A percentile compares a stretch with the other conserved stretches of the same genome.
Evolutionary conservation across 148 eudicot genomes (phyloP).

Genomic region (Rhododendron henanense): DNA sequence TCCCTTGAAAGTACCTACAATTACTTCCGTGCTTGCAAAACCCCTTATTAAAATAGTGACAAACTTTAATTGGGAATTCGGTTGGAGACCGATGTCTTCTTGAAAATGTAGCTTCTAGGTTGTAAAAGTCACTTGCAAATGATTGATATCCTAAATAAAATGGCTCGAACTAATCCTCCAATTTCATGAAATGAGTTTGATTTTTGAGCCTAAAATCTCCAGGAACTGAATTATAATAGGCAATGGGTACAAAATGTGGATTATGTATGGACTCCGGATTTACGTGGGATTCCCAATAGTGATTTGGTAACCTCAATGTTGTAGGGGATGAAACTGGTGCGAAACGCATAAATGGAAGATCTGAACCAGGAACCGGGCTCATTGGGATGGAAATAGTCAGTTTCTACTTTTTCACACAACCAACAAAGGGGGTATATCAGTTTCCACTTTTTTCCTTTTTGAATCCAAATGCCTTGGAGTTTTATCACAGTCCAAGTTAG

Average conservation of each 20-base stretch:
- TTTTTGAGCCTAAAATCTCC: constrained; percentile 36
- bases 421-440: neutral
- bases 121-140: constrained; percentile 34
- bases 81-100: constrained; percentile 35
- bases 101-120: constrained; percentile 34
- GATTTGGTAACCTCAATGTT: constrained; percentile 16
- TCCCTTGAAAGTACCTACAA: constrained; percentile 70
- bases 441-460: neutral
- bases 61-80: constrained; percentile 57
- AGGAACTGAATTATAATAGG: constrained; percentile 26
- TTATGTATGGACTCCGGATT: constrained; percentile 18
- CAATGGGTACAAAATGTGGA: constrained; percentile 24
- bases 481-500: neutral
- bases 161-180: constrained; percentile 46
- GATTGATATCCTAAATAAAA: constrained; percentile 17
- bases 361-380: constrained; percentile 27
- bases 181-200: constrained; percentile 25
- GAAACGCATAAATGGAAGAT: constrained; percentile 28
- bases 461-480: neutral
- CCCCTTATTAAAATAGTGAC: constrained; percentile 76
- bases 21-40: constrained; percentile 75
- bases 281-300: constrained; percentile 37
- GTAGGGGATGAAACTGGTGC: constrained; percentile 36
- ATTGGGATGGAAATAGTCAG: constrained; percentile 30
- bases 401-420: neutral